These are phyloP conservation scores for Globisporangium irregulare DNA, from an alignment of 352 stramenopile genomes.

Conservation along the genomic window DNA sequence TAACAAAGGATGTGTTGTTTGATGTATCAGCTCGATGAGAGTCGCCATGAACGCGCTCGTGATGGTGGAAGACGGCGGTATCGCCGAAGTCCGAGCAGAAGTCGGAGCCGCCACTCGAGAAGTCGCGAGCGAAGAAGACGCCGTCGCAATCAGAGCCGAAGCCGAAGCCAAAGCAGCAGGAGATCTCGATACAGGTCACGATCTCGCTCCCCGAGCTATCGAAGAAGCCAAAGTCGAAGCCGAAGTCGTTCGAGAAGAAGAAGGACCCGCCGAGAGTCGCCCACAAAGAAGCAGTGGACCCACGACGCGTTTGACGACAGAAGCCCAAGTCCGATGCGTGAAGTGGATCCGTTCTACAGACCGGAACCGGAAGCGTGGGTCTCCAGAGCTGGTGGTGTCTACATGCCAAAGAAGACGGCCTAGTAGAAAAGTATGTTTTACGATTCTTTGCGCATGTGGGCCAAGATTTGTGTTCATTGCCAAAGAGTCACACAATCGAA, in stretches of 20 bases:
- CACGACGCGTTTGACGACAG: conserved; percentile 71
- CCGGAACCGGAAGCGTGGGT: conserved; percentile 71
- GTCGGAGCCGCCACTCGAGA: conserved; percentile 10
- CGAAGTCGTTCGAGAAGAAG: conserved; percentile 17
- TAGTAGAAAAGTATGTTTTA: neutral
- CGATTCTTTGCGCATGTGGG: neutral
- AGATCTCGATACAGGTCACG: neutral
- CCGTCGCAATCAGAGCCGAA: conserved; percentile 17
- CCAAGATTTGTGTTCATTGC: neutral
- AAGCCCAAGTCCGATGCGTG: conserved; percentile 66
- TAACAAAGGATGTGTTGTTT: neutral
- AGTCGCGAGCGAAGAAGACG: conserved; percentile 23
- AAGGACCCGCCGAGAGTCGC: conserved; percentile 23
- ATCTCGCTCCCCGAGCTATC: conserved; percentile 8
- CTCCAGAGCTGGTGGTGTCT: conserved; percentile 75
- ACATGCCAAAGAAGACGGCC: conserved; percentile 46
- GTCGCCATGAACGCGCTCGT: conserved; percentile 15
- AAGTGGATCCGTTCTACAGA: conserved; percentile 59
- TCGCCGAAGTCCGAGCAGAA: conserved; percentile 19
- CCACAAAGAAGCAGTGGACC: conserved; percentile 50
- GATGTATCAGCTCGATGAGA: conserved; percentile 41
- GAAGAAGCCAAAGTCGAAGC: conserved; percentile 22
- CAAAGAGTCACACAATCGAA: neutral
- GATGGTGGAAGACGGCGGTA: neutral
- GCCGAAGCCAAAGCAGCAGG: conserved; percentile 13